Evolutionary conservation across 2,329 filamentous ascomycete species (phyloP), one percentile per base, ranked within the genome.

Genomic region (Chaetothyriales sp.): DNA sequence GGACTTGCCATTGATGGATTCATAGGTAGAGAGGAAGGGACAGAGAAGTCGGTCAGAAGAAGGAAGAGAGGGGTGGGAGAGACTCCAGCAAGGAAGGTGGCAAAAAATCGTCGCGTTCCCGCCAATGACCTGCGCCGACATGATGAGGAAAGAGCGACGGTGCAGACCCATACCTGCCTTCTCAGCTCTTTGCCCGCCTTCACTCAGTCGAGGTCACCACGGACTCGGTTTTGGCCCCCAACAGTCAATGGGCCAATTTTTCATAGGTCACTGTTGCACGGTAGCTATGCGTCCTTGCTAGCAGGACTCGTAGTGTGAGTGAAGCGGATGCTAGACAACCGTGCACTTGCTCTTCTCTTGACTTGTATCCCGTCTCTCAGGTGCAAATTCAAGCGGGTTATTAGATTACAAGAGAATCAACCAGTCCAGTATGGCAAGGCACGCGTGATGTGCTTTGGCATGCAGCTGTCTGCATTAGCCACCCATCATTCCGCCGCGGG

Each of bases 301-400:
- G 53, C 47, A 47, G 65, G 64, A 55, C 64, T 60, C 63, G 63
- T 65, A 59, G 57, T 55, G 59, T 62, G 63, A 58, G 32, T 57
- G 57, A 59, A 62, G 59, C 54, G 55, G 58, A 56, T 50, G 32
- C 59, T 59, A 59, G 57, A 49, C 43, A 50, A 53, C 52, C 39
- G 49, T 55, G 52, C 48, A 48, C 8, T 50, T 53, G 44, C 15
- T 83, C 64, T 85, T 66, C 79, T 83, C 80, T 77, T 70, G 74
- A 76, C 74, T 80, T 83, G 79, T 83, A 82, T 83, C 80, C 78
- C 79, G 67, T 65, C 69, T 70, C 73, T 72, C 75, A 80, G 9
- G 68, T 56, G 65, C 58, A 60, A 60, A 61, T 68, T 67, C 67
- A 71, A 71, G 70, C 66, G 78, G 77, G 78, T 73, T 80, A 82